Conservation (phyloP, 2,329 filamentous ascomycete genomes). For the Aspergillus transmontanensis region DNA sequence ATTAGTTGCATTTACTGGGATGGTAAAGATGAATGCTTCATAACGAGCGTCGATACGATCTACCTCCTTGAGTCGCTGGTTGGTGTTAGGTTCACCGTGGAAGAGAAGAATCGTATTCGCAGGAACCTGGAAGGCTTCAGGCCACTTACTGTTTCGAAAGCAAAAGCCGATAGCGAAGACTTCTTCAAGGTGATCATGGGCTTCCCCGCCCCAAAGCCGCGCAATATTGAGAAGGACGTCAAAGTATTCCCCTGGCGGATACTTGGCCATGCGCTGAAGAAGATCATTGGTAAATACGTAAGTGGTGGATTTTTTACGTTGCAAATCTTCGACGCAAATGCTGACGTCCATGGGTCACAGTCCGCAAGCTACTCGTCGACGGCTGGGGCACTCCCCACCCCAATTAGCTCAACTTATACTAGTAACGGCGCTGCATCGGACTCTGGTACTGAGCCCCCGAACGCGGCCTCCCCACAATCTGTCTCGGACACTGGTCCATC, state of each 20-base stretch:
- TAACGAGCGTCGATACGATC: conserved; percentile 97
- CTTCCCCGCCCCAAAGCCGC: conserved; percentile 89
- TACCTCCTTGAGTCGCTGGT: conserved; percentile 91
- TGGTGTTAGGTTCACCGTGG: conserved; percentile 83
- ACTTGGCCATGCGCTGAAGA: conserved; percentile 82
- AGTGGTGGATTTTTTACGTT: conserved; percentile 37
- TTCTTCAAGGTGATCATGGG: conserved; percentile 99
- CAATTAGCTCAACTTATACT: conserved; percentile 41
- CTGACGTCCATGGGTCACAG: conserved; percentile 41
- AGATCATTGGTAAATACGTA: conserved; percentile 97
- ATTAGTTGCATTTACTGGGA: conserved; percentile 98
- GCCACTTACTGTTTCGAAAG: conserved; percentile 90
- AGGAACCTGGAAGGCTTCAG: conserved; percentile 94
- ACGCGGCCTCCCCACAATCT: conserved; percentile 52
- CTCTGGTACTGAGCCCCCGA: conserved; percentile 50
- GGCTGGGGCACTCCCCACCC: conserved; percentile 49
- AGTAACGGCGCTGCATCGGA: conserved; percentile 50
- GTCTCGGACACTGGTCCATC: conserved; percentile 48
- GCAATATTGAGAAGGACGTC: conserved; percentile 98
- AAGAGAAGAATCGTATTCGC: conserved; percentile 97
- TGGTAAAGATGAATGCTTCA: conserved; percentile 85
- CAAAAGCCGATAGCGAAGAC: conserved; percentile 86
- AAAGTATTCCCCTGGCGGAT: conserved; percentile 99
- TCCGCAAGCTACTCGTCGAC: conserved; percentile 72
- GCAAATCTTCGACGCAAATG: neutral